Percentiles rank a stretch among this genome's conserved stretches.
Evolutionary conservation across 2,329 filamentous ascomycete genomes (phyloP).

Genomic region (Tolypocladium pustulatum): DNA sequence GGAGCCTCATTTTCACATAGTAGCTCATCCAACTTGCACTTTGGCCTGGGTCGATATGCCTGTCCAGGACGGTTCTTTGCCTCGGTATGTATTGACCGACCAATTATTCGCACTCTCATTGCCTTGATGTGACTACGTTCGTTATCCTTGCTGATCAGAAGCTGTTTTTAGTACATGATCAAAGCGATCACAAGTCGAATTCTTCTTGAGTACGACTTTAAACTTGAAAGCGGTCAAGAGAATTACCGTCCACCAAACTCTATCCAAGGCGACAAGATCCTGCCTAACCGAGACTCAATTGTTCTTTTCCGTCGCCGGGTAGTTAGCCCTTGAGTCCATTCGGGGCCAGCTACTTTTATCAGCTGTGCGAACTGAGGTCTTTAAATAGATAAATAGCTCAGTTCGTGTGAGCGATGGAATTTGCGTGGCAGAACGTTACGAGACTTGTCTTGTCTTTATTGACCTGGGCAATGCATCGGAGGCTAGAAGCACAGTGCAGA

Average conservation of each 20-base stretch:
- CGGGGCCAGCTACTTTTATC: too few relatives aligned
- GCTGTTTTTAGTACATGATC: constrained; percentile 7
- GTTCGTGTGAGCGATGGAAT: not conserved
- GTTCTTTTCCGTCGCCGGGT: constrained; percentile 4
- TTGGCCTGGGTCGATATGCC: constrained; percentile 9
- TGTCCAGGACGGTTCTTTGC: constrained; percentile 10
- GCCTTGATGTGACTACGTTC: not conserved
- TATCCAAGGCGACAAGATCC: constrained; percentile 6
- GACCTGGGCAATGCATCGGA: too few relatives aligned
- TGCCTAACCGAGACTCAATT: constrained; percentile 4
- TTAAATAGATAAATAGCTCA: not conserved
- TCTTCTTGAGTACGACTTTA: constrained; percentile 7
- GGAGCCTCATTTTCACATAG: constrained; percentile 5
- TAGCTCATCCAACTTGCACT: constrained; percentile 7
- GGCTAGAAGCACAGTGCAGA: not conserved
- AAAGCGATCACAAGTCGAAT: constrained; percentile 7
- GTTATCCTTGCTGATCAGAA: not conserved
- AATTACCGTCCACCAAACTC: constrained; percentile 5
- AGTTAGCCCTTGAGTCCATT: not conserved
- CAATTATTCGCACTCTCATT: not conserved
- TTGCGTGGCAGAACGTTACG: too few relatives aligned
- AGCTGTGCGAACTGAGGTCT: too few relatives aligned
- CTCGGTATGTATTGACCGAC: not conserved
- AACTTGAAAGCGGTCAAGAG: constrained; percentile 1
- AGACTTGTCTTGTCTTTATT: too few relatives aligned